Base-by-base conservation (phyloP, 176 grass and related monocot species). In the Metroxylon sagu region DNA sequence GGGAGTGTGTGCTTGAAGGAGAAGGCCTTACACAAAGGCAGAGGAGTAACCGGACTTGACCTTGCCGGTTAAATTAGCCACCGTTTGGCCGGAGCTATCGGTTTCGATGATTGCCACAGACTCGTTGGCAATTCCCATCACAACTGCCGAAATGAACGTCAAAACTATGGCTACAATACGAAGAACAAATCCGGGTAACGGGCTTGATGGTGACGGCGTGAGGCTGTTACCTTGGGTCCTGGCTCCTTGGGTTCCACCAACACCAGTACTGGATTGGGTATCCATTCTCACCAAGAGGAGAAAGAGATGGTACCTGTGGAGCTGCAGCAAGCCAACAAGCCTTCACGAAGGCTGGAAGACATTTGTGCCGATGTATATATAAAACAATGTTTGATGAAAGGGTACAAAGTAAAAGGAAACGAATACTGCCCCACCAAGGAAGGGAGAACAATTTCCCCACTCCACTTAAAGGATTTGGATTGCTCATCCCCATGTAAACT, bases 71-170 rank as follows among this genome's bases (percentile, higher is more conserved):
- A 3, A 29, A 21, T 14, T 26, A 14, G 8, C 1, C 12, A 25
- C 0, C 10, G 31, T 6, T 10, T 19, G 19, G 31, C 18, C 43
- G 14, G 12, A 2, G 4, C 18, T 18, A 16, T 58, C 19, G 8
- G 4, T 7, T 53, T 2, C 10, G 30, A 70, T 12, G 21, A 27
- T 3, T 7, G 21, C 28, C 7, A 69, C 26, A 3, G 29, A 25
- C 31, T 57, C 28, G 30, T n/a, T 25, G 29, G 66, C 66, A 30
- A 18, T 30, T 53, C 66, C 66, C 19, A 69, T 57, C 19, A 58
- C 67, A 2, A 69, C 7, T 6, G 67, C 30, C 10, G 67, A 58
- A 1, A 69, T 1, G 0, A 69, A 49, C 0, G 67, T 49, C 14
- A 57, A n/a, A 16, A 69, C 19, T 5, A 69, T 49, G 67, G 17